Evolutionary conservation across 106 monocot genomes (phyloP).

Genomic region (Gastrodia elata): DNA sequence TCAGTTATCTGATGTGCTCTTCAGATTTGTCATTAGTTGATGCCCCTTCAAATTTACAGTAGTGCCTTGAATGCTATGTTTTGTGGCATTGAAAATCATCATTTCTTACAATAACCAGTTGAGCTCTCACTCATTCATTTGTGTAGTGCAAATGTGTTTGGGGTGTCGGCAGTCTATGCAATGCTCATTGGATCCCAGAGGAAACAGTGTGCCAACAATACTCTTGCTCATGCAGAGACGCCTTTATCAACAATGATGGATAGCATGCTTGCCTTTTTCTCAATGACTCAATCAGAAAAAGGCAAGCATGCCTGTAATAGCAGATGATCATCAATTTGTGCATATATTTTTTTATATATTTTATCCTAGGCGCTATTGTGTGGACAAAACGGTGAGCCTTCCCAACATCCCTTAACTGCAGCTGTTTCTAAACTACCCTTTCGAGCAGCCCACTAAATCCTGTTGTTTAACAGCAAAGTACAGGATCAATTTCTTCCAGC

Average conservation of each 20-base stretch:
- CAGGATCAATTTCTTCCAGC: too few relatives aligned
- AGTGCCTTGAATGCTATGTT: background rate
- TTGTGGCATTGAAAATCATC: background rate
- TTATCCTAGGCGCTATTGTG: too few relatives aligned
- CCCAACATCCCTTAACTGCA: too few relatives aligned
- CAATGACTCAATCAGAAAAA: too few relatives aligned
- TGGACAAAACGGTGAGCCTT: too few relatives aligned
- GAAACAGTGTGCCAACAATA: constrained; percentile 51
- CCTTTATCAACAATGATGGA: constrained; percentile 45
- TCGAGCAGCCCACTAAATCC: too few relatives aligned
- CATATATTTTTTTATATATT: too few relatives aligned
- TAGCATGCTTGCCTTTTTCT: too few relatives aligned
- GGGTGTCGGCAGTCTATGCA: constrained; percentile 54
- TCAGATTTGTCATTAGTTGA: background rate
- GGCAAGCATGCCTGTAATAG: too few relatives aligned
- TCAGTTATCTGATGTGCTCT: background rate
- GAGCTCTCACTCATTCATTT: background rate
- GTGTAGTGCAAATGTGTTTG: constrained; percentile 44
- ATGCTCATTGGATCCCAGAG: constrained; percentile 46
- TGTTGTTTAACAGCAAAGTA: too few relatives aligned
- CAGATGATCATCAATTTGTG: too few relatives aligned
- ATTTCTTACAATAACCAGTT: background rate
- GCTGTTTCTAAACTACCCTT: too few relatives aligned
- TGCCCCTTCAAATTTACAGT: background rate
- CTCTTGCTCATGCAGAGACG: constrained; percentile 47